Percentiles rank a stretch among this genome's conserved stretches.
These are phyloP conservation scores for Bacidia rubella DNA, from an alignment of 495 filamentous ascomycete species.

Conservation along the genomic window DNA sequence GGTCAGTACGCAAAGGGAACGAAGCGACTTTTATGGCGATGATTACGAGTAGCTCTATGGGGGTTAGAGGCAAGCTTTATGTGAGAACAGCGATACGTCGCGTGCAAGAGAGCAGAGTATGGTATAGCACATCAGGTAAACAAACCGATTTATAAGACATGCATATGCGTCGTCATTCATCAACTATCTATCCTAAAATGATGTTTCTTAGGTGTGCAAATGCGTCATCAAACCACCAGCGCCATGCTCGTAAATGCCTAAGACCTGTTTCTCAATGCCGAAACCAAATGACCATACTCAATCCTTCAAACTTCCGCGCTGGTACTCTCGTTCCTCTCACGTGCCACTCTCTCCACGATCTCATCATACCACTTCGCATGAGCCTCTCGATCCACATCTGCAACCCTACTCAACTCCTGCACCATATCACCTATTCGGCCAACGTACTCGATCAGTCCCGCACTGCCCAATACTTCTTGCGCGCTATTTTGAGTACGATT, in stretches of 20 bases:
- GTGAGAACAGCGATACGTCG: no score
- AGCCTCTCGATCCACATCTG: conserved; percentile 62
- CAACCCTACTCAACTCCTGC: conserved; percentile 62
- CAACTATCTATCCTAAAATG: background rate
- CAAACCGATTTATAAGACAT: no score
- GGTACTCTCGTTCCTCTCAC: conserved; percentile 1
- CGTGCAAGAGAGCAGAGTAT: no score
- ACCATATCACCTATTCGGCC: conserved; percentile 67
- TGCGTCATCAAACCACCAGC: background rate
- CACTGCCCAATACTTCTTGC: conserved; percentile 63
- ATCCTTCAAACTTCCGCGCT: background rate
- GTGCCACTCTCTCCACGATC: conserved; percentile 23
- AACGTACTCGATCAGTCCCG: conserved; percentile 85
- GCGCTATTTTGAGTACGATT: conserved; percentile 70
- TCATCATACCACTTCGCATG: conserved; percentile 74
- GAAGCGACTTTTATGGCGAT: conserved; percentile 35
- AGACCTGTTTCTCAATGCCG: no score
- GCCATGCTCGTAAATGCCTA: background rate
- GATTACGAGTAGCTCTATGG: conserved; percentile 17
- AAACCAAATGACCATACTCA: background rate
- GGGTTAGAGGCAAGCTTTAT: no score
- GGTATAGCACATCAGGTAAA: no score
- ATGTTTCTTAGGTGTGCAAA: background rate
- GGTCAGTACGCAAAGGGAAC: conserved; percentile 56
- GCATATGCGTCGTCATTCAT: background rate